Percentiles rank a stretch among this genome's conserved stretches.
Conservation (phyloP, 202 grass and related monocot species). For the Schoenoplectus tabernaemontani region DNA sequence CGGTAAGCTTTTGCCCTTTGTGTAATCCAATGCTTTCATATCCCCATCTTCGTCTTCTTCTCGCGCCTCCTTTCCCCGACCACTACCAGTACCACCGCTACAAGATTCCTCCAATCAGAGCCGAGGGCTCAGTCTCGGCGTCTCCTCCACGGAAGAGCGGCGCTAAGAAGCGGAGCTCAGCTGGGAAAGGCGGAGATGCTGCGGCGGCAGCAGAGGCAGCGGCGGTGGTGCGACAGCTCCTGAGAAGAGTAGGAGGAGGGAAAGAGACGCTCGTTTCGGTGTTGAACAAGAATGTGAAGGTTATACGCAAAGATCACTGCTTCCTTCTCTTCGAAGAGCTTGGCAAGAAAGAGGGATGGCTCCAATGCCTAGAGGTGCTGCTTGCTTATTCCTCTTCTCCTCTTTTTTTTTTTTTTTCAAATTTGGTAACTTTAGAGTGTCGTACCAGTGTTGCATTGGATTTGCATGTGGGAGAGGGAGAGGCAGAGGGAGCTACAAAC, state of each 20-base stretch:
- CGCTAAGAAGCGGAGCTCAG: constrained; percentile 17
- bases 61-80: constrained; percentile 27
- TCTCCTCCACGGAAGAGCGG: neutral
- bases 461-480: no score
- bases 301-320: constrained; percentile 77
- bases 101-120: constrained; percentile 8
- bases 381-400: no score
- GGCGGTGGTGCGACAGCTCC: constrained; percentile 52
- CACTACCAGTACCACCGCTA: constrained; percentile 27
- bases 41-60: neutral
- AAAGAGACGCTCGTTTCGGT: constrained; percentile 66
- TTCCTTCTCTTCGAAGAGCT: constrained; percentile 95
- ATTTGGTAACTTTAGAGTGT: no score
- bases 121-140: neutral
- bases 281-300: constrained; percentile 69
- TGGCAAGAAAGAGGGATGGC: constrained; percentile 73
- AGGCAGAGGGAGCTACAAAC: no score
- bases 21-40: constrained; percentile 20
- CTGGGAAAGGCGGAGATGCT: constrained; percentile 24
- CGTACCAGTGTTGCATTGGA: no score
- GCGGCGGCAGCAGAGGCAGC: constrained; percentile 40
- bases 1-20: neutral
- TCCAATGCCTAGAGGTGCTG: constrained; percentile 81
- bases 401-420: neutral
- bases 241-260: constrained; percentile 42